These are phyloP conservation scores for Monilinia fructicola DNA, from an alignment of 2,329 filamentous ascomycete genomes.

Conservation along the genomic window DNA sequence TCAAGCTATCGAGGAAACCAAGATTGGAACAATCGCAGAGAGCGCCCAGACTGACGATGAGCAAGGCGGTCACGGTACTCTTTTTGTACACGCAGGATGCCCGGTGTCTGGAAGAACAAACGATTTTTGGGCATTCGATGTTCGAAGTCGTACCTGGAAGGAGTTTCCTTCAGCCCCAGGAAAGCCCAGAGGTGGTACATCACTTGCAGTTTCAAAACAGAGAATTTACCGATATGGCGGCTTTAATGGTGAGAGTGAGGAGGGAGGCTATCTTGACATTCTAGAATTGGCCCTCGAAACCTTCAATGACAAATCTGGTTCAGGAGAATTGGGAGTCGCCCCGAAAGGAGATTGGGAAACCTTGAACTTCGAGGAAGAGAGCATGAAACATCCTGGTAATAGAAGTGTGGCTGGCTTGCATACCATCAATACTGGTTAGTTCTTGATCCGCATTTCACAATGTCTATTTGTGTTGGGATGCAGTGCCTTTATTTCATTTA, in stretches of 20 bases:
- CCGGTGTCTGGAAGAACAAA: conserved; percentile 57
- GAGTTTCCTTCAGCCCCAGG: conserved; percentile 66
- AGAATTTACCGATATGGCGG: conserved; percentile 78
- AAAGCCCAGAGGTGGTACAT: conserved; percentile 64
- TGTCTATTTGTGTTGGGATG: not conserved
- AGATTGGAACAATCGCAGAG: conserved; percentile 57
- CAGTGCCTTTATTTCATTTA: not conserved
- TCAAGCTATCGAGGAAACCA: conserved; percentile 50
- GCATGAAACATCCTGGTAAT: conserved; percentile 50
- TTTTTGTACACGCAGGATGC: conserved; percentile 77
- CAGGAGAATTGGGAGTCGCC: conserved; percentile 52
- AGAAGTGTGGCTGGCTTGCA: conserved; percentile 57
- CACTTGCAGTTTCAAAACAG: conserved; percentile 62
- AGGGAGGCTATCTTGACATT: conserved; percentile 71
- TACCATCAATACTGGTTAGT: conserved; percentile 52
- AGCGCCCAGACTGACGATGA: conserved; percentile 58
- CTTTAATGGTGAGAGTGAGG: conserved; percentile 67
- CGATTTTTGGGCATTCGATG: conserved; percentile 78
- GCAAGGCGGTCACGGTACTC: conserved; percentile 63
- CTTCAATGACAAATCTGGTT: conserved; percentile 51
- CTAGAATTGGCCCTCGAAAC: conserved; percentile 57
- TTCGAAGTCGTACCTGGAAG: conserved; percentile 64
- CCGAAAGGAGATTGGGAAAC: conserved; percentile 57
- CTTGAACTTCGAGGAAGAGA: conserved; percentile 47
- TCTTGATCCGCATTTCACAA: not conserved